Evolutionary conservation across 2,329 filamentous ascomycete species (phyloP), one percentile per base, ranked within the genome.

Genomic region (Lachnellula arida): DNA sequence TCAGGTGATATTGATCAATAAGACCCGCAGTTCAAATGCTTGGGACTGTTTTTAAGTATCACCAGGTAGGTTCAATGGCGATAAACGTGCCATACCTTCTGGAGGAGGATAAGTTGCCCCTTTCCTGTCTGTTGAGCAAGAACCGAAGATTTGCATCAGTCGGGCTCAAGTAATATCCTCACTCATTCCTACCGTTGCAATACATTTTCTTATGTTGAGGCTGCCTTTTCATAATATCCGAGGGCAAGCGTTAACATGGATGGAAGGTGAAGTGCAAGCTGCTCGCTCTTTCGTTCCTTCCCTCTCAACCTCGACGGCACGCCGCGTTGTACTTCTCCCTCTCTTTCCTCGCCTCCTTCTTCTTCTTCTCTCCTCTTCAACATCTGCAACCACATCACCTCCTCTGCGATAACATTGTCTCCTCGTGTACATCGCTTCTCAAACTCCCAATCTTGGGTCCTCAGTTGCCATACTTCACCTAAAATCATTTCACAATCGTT

Each of bases 371-470:
- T 22, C 25, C 47, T 46, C 39, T 22, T 23, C 46, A 23, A 53
- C 58, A 54, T 23, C 53, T 53, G 49, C 53, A 53, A 55, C 49
- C 15, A 25, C 49, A 23, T 44, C 47, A 39, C 22, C 3, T 47
- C 23, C 14, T 42, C 17, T 42, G 39, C 39, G 15, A n/a, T 19
- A 28, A 3, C 39, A 46, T 37, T 23, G 7, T 50, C 8, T 43
- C n/a, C 46, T 15, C 39, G 39, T 19, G 15, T n/a, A 6, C 15
- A 34, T 34, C 46, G 34, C 23, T 51, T 55, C 47, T 51, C 43
- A 37, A 23, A 34, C 32, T 22, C 34, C 25, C 37, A 12, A 17
- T 37, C 15, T 28, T 49, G 46, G n/a, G 35, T 56, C 37, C 22
- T 51, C 17, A 5, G 40, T 51, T 44, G 51, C 49, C 32, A 46